Evolutionary conservation across 768 basidiomycete species (phyloP).

Genomic region (Mycena chlorophos): DNA sequence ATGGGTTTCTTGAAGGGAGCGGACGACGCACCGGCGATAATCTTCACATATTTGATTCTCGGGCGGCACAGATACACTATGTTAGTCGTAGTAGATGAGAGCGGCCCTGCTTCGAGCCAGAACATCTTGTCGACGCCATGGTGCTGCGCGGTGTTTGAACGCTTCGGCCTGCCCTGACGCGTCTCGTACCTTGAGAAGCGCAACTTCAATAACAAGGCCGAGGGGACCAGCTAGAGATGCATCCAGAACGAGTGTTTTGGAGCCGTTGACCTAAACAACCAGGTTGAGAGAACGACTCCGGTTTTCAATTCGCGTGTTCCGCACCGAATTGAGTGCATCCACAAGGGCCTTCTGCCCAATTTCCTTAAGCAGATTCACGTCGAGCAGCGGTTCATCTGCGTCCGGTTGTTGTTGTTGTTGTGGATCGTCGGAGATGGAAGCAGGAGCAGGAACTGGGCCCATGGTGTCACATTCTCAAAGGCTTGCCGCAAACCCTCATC

Average conservation of each 20-base stretch:
- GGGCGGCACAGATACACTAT: conserved; percentile 93
- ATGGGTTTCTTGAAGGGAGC: conserved; percentile 2
- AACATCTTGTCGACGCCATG: conserved; percentile 99
- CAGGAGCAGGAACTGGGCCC: too few species aligned
- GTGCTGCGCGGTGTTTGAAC: conserved; percentile 53
- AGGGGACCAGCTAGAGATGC: conserved; percentile 85
- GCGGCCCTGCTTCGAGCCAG: conserved; percentile 91
- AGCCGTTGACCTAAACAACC: conserved; percentile 66
- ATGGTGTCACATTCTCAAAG: too few species aligned
- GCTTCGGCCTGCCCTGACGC: neutral
- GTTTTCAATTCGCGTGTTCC: conserved; percentile 21
- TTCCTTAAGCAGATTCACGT: conserved; percentile 71
- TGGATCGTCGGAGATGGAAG: conserved; percentile 41
- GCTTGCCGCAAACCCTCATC: too few species aligned
- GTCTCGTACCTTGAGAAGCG: conserved; percentile 75
- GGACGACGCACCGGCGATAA: conserved; percentile 77
- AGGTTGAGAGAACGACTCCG: conserved; percentile 29
- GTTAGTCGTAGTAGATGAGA: conserved; percentile 81
- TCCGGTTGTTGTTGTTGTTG: conserved; percentile 25
- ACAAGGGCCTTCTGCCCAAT: conserved; percentile 78
- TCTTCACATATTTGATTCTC: conserved; percentile 78
- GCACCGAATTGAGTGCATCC: conserved; percentile 81
- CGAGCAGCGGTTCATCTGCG: conserved; percentile 44
- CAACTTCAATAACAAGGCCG: conserved; percentile 92
- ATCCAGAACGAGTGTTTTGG: conserved; percentile 96